phyloP scores from a whole-genome alignment of 257 asterid species.

The Solanum virginianum region DNA sequence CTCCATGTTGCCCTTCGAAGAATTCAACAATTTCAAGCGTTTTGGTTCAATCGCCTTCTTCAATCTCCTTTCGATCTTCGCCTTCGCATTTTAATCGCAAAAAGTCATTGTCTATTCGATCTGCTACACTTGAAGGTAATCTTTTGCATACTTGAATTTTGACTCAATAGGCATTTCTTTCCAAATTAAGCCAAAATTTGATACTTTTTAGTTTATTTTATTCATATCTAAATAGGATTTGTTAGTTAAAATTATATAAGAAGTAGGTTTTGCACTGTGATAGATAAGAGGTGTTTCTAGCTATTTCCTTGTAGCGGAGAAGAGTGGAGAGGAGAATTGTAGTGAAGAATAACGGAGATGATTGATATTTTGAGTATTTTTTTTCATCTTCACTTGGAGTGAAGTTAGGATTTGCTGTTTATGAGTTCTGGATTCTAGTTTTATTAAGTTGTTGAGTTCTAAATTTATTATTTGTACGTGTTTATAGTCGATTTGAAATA shows the following conservation, averaged over 20 bases:
- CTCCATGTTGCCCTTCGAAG: slow-evolving; percentile 1
- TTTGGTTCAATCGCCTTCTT: background rate
- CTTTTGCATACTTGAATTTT: background rate
- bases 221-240: background rate
- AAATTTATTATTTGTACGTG: background rate
- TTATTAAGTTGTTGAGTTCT: background rate
- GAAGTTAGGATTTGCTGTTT: background rate
- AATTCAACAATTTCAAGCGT: slow-evolving; percentile 9
- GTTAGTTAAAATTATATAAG: background rate
- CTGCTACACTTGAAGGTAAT: slow-evolving; percentile 11
- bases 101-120: slow-evolving; percentile 1
- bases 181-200: background rate
- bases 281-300: background rate
- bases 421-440: background rate
- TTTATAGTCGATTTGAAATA: background rate
- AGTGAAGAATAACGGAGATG: background rate
- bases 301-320: background rate
- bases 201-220: background rate
- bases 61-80: slow-evolving; percentile 27
- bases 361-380: background rate
- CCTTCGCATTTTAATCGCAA: slow-evolving; percentile 21
- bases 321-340: background rate
- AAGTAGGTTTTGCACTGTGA: background rate
- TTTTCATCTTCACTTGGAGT: background rate
- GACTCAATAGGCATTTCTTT: too few species aligned